Conservation (phyloP, 768 basidiomycete genomes). For the Lactarius sanguifluus region DNA sequence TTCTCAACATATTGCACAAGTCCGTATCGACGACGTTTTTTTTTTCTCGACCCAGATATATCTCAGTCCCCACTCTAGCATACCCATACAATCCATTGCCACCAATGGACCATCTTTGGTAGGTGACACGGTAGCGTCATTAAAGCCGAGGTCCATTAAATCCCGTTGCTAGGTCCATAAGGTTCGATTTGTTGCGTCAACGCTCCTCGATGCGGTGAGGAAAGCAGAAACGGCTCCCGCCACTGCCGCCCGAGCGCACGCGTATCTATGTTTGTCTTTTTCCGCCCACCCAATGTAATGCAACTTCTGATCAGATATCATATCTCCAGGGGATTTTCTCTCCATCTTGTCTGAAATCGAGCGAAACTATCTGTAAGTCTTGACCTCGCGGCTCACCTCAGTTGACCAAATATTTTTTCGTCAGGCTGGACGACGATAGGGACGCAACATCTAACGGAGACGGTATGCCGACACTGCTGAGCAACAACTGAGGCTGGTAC, state of each 20-base stretch:
- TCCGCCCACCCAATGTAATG: conserved; percentile 12
- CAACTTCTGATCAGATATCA: conserved; percentile 8
- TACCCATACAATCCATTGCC: conserved; percentile 91
- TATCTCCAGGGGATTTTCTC: conserved; percentile 77
- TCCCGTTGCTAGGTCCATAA: conserved; percentile 66
- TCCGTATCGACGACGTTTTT: conserved; percentile 34
- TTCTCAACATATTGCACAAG: conserved; percentile 85
- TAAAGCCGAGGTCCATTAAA: conserved; percentile 3
- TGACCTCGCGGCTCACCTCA: not conserved
- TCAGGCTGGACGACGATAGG: conserved; percentile 67
- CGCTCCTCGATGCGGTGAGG: conserved; percentile 78
- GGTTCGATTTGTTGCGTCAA: conserved; percentile 91
- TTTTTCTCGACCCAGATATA: not conserved
- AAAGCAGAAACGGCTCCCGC: conserved; percentile 79
- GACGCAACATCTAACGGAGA: conserved; percentile 61
- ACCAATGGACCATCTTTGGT: conserved; percentile 82
- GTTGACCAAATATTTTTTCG: conserved; percentile 6
- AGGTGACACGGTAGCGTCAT: conserved; percentile 28
- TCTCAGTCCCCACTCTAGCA: conserved; percentile 44
- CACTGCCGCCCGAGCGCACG: conserved; percentile 81
- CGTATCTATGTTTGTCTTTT: conserved; percentile 69
- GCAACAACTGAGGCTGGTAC: conserved; percentile 24
- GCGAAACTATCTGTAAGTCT: conserved; percentile 75
- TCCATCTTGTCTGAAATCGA: conserved; percentile 92
- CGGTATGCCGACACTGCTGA: conserved; percentile 44